Conservation (phyloP, 495 filamentous ascomycete genomes). For the Daldinia grandis region DNA sequence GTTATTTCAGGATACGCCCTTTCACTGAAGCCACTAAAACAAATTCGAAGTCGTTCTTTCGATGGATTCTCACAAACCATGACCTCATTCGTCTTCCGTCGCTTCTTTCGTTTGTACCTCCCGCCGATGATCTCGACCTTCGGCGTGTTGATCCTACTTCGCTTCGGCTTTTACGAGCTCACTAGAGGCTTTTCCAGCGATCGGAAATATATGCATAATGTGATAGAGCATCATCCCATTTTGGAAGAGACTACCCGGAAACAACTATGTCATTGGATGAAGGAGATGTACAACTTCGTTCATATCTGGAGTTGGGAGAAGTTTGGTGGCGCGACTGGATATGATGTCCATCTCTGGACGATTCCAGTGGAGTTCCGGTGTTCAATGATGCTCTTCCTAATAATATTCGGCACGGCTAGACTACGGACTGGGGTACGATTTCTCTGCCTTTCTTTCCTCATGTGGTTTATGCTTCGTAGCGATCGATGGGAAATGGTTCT, state of each 20-base stretch:
- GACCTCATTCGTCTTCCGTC: slow-evolving; percentile 73
- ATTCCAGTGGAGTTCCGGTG: slow-evolving; percentile 75
- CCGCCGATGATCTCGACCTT: slow-evolving; percentile 68
- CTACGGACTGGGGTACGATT: slow-evolving; percentile 42
- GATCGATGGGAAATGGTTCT: slow-evolving; percentile 55
- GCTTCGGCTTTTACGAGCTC: slow-evolving; percentile 59
- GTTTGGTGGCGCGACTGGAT: slow-evolving; percentile 56
- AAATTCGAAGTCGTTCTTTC: slow-evolving; percentile 58
- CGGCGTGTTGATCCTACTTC: slow-evolving; percentile 64
- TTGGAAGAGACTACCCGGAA: slow-evolving; percentile 31
- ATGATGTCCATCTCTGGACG: slow-evolving; percentile 76
- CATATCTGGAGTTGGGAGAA: slow-evolving; percentile 54
- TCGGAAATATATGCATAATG: slow-evolving; percentile 49
- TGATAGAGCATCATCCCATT: slow-evolving; percentile 52
- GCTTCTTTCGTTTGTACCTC: slow-evolving; percentile 71
- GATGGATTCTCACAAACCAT: slow-evolving; percentile 49
- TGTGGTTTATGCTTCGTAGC: slow-evolving; percentile 47
- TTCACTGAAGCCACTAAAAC: slow-evolving; percentile 68
- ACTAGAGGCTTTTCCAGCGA: slow-evolving; percentile 52
- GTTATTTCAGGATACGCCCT: slow-evolving; percentile 79
- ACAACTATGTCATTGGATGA: slow-evolving; percentile 48
- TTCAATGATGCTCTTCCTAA: slow-evolving; percentile 71
- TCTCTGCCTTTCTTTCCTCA: slow-evolving; percentile 36
- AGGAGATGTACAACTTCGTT: slow-evolving; percentile 49
- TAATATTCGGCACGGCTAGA: slow-evolving; percentile 57